Conservation (phyloP, 768 basidiomycete species). For the Pleurotus salmoneostramineus region DNA sequence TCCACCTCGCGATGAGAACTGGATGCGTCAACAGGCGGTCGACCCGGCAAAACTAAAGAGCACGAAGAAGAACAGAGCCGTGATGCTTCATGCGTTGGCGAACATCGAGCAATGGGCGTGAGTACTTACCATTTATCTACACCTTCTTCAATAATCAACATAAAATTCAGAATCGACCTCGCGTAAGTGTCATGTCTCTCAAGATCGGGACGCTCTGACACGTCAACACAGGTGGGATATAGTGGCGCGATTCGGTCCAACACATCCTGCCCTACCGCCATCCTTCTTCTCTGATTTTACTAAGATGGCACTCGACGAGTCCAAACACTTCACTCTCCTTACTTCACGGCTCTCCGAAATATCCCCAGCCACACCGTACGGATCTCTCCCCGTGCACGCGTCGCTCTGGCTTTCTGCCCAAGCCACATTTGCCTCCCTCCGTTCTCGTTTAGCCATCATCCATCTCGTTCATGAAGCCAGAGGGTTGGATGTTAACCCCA, state of each 20-base stretch:
- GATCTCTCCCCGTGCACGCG: conserved; percentile 71
- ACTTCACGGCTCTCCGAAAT: conserved; percentile 56
- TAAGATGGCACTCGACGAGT: conserved; percentile 83
- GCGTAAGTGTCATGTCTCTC: conserved; percentile 41
- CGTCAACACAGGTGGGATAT: conserved; percentile 65
- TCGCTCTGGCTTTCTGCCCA: conserved; percentile 78
- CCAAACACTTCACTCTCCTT: conserved; percentile 76
- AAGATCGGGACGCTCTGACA: not conserved
- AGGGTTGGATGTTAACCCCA: conserved; percentile 81
- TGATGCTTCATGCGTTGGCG: conserved; percentile 79
- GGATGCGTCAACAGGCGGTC: conserved; percentile 42
- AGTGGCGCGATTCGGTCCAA: conserved; percentile 70
- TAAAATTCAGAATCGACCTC: conserved; percentile 56
- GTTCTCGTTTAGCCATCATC: conserved; percentile 75
- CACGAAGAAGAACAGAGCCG: conserved; percentile 56
- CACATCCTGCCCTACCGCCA: conserved; percentile 55
- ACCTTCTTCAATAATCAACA: not conserved
- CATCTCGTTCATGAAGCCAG: conserved; percentile 84
- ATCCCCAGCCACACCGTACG: conserved; percentile 66
- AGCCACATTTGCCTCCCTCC: conserved; percentile 62
- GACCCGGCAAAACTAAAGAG: conserved; percentile 57
- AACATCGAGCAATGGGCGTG: conserved; percentile 90
- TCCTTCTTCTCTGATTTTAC: conserved; percentile 81
- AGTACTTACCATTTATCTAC: conserved; percentile 26
- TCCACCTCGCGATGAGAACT: conserved; percentile 57